Evolutionary conservation across 2,329 filamentous ascomycete species (phyloP), one percentile per base, ranked within the genome.

Genomic region (Phaeophleospora eucalypticola): DNA sequence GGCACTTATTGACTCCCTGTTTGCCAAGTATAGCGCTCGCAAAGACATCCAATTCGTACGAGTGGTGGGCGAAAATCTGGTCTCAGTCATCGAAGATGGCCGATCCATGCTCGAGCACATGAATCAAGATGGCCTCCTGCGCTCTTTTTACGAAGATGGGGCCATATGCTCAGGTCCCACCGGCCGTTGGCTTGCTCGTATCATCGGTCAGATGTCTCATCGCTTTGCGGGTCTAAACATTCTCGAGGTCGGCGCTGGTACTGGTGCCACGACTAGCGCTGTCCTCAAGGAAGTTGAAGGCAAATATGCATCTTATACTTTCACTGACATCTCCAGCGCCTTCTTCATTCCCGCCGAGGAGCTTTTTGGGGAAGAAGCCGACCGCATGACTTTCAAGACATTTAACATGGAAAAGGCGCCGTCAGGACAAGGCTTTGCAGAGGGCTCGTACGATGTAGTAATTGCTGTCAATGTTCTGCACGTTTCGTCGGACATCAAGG

Each of bases 221-320:
- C 46, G 43, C 1, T 68, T 68, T 34, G 72, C 73, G 0, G 63
- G 64, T 8, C 60, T 71, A 41, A 67, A 67, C 3, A 65, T 76
- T 17, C 49, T 76, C 2, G 71, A 74, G 38, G 65, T 70, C n/a
- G 71, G 71, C 10, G 71, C 68, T 10, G 73, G 73, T 1, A 72
- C 71, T 1, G 73, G 71, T 3, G 65, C 63, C 7, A 61, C 70
- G 0, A 76, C 72, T 0, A 57, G 60, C 2, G 45, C 41, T 1
- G 57, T 75, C 7, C 55, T 76, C 2, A 38, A 54, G 1, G 38
- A 36, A 3, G 50, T 73, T 4, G 63, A 57, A 1, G 53, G 60
- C 2, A 65, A 61, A 1, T 77, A 75, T 52, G 71, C 67, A 0
- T 65, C 62, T 0, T 44, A 44, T n/a, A 7, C 4, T 4, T 44